phyloP scores from a whole-genome alignment of 805 yeast species.

The Yamadazyma philogaea region DNA sequence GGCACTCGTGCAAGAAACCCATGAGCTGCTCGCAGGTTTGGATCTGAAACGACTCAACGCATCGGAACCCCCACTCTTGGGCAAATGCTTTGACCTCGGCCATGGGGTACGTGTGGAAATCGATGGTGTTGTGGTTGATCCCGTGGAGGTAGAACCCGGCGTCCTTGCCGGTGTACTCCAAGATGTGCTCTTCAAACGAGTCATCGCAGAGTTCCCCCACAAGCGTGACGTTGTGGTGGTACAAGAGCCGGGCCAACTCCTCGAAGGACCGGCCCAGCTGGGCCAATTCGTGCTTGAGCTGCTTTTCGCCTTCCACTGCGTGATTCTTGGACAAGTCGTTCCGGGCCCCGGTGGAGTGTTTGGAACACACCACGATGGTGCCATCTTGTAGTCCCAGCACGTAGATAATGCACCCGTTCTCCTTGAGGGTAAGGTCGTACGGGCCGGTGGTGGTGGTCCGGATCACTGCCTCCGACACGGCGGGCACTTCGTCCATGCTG shows the following conservation, averaged over 20 bases:
- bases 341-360: conserved; percentile 78
- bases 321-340: conserved; percentile 60
- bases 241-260: conserved; percentile 57
- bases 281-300: conserved; percentile 53
- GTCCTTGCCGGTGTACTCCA: conserved; percentile 60
- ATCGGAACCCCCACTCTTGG: conserved; percentile 62
- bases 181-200: conserved; percentile 86
- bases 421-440: conserved; percentile 75
- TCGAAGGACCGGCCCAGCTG: conserved; percentile 33
- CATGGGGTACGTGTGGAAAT: conserved; percentile 65
- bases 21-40: conserved; percentile 41
- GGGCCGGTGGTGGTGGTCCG: conserved; percentile 62
- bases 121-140: conserved; percentile 61
- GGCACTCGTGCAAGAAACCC: conserved; percentile 52
- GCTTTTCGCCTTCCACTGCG: conserved; percentile 66
- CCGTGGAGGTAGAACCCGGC: conserved; percentile 93
- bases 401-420: conserved; percentile 90
- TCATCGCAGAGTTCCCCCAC: conserved; percentile 95
- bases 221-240: conserved; percentile 62
- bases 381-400: conserved; percentile 77
- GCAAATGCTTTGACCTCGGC: conserved; percentile 61
- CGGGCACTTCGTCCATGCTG: conserved; percentile 63
- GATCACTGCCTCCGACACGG: conserved; percentile 51
- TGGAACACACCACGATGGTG: conserved; percentile 80
- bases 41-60: conserved; percentile 47